These are phyloP conservation scores for Candida mattraensis DNA, from an alignment of 805 yeast genomes.

Conservation along the genomic window DNA sequence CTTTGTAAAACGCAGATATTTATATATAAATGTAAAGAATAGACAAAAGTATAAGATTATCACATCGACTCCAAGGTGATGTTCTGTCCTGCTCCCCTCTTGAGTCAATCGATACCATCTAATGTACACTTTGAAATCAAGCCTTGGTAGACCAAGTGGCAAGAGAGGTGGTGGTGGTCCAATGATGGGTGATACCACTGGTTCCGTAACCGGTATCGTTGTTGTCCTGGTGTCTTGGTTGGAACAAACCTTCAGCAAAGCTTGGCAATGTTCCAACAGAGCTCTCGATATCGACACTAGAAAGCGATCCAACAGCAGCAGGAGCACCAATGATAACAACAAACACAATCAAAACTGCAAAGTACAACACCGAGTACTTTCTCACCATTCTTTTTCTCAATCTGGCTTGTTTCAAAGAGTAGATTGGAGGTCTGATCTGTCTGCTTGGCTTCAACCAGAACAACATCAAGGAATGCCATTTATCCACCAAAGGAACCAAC, in stretches of 20 bases:
- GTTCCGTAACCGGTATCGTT: slow-evolving; percentile 75
- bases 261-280: slow-evolving; percentile 33
- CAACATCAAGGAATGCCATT: slow-evolving; percentile 97
- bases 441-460: slow-evolving; percentile 98
- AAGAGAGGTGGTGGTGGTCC: slow-evolving; percentile 45
- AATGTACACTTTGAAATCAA: slow-evolving; percentile 23
- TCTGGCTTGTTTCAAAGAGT: slow-evolving; percentile 93
- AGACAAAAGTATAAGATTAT: slow-evolving; percentile 5
- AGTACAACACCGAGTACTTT: slow-evolving; percentile 84
- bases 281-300: slow-evolving; percentile 39
- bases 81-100: too few relatives aligned
- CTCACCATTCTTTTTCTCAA: slow-evolving; percentile 97
- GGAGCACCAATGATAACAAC: slow-evolving; percentile 85
- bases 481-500: slow-evolving; percentile 83
- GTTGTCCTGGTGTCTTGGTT: slow-evolving; percentile 78
- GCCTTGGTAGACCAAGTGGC: slow-evolving; percentile 52
- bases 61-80: too few relatives aligned
- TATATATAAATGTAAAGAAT: slow-evolving; percentile 3
- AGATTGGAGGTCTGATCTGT: slow-evolving; percentile 97
- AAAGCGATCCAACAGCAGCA: slow-evolving; percentile 67
- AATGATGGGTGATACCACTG: slow-evolving; percentile 39
- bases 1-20: slow-evolving; percentile 3
- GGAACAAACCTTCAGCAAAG: slow-evolving; percentile 68
- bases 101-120: slow-evolving; percentile 3
- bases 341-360: slow-evolving; percentile 65